Base-by-base conservation (phyloP, 1,139 yeast species). In the Magnusiomyces magnusii region DNA sequence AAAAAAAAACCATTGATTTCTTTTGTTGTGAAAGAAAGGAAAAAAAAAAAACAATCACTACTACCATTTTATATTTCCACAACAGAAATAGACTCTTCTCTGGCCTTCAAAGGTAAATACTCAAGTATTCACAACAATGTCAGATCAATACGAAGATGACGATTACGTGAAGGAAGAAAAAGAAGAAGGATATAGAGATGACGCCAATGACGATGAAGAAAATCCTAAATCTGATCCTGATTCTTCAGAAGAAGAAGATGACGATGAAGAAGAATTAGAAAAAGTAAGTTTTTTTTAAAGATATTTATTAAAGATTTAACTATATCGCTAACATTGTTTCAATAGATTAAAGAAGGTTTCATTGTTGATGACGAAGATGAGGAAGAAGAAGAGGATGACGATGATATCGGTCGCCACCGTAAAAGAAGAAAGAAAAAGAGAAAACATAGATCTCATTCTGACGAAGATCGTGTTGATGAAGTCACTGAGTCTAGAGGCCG, bases 321-420 rank as follows among this genome's bases (percentile, higher is more conserved):
- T 31, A 31, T 31, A 9, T 31, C 7, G 13, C 36, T 31, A 13
- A 31, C 36, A 31, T 28, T 27, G 21, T 50, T 58, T 47, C 57
- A 55, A 53, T 60, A 84, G 71, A 86, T 92, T 50, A 84, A 93
- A 59, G 96, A 90, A 65, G 98, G 97, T 0, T 91, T 92, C 73
- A 92, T 92, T 69, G 97, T 91, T 15, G 97, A 90, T 67, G 97
- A 90, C 66, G 96, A 87, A 57, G 95, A 85, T 34, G 89, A 82
- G 21, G 87, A 80, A 39, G 84, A 75, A 17, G 81, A 74, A 44
- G 78, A 76, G 3, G 80, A 75, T 54, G 73, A 74, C 72, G 71
- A 75, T 79, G 76, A 75, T 76, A 73, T 76, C 76, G 73, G 64
- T 63, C 67, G 62, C 68, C 68, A 63, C 62, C 66, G 61, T 55